Conservation (phyloP, 495 filamentous ascomycete genomes). For the Poronia punctata region DNA sequence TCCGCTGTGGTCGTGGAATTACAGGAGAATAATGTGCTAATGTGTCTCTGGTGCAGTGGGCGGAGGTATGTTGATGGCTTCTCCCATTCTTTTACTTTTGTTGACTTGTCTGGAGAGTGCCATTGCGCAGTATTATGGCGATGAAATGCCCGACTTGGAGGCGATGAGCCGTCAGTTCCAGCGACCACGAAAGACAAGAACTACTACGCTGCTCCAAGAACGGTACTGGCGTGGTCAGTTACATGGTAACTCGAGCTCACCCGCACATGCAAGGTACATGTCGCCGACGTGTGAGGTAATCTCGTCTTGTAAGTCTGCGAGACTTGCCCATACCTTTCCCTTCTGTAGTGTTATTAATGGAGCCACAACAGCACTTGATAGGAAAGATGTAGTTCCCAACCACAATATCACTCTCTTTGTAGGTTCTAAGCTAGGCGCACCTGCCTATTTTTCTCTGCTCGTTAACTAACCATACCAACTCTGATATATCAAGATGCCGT, state of each 20-base stretch:
- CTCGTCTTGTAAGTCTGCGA: conserved; percentile 18
- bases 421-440: too few species aligned
- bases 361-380: conserved; percentile 5
- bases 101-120: conserved; percentile 8
- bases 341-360: not conserved
- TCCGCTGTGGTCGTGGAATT: not conserved
- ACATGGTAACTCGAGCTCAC: conserved; percentile 15
- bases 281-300: conserved; percentile 25
- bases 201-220: conserved; percentile 16
- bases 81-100: not conserved
- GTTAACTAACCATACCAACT: not conserved
- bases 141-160: conserved; percentile 6
- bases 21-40: not conserved
- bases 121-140: conserved; percentile 14
- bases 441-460: not conserved
- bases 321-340: not conserved
- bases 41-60: conserved; percentile 12
- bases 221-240: conserved; percentile 17
- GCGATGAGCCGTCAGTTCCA: conserved; percentile 2
- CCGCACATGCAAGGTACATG: conserved; percentile 34
- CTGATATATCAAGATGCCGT: conserved; percentile 47
- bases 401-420: conserved; percentile 35
- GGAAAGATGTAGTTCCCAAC: too few species aligned
- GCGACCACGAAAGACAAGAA: conserved; percentile 1
- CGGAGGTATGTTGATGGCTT: conserved; percentile 12